Base-by-base conservation (phyloP, 208 protist species). In the Naegleria fowleri region DNA sequence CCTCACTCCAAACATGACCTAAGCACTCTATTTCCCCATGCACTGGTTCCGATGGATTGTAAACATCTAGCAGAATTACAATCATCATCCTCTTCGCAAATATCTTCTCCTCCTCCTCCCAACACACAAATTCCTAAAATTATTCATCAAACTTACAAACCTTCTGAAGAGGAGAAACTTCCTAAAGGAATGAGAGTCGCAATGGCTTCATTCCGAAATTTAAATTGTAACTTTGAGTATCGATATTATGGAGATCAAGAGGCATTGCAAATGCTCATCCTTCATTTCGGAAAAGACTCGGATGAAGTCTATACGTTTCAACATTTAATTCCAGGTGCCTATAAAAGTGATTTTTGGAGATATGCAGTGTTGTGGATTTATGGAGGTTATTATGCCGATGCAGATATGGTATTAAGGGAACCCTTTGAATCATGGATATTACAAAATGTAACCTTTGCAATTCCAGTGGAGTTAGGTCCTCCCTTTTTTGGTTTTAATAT, bases 281-380 rank as follows among this genome's bases (percentile, higher is more conserved):
- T 19, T 39, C 13, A 83, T 83, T 83, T 36, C 33, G 75, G 75
- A 40, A n/a, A 83, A 83, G 33, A 83, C 33, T 83, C 75, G 19
- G 75, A 83, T 39, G 75, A 83, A 83, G 19, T 40, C 33, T 36
- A 40, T 83, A 29, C 75, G 13, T 83, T 40, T 39, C 19, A n/a
- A 38, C 13, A 83, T 83, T 39, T 83, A n/a, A n/a, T 83, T 83
- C 75, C 75, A 19, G 7, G 7, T 39, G 75, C 75, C 5, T 83
- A 40, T 13, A 83, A 83, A 39, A 39, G 1, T 83, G 75, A 83
- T 83, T 83, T 83, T 83, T 83, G 75, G 75, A 83, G 75, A 39
- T 83, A 38, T 16, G 22, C n/a, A 40, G 75, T 83, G 19, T 39
- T 83, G 13, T 83, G 33, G 19, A n/a, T 36, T 38, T 5, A 38